Conservation (phyloP, 805 yeast species). For the Kuraishia molischiana region DNA sequence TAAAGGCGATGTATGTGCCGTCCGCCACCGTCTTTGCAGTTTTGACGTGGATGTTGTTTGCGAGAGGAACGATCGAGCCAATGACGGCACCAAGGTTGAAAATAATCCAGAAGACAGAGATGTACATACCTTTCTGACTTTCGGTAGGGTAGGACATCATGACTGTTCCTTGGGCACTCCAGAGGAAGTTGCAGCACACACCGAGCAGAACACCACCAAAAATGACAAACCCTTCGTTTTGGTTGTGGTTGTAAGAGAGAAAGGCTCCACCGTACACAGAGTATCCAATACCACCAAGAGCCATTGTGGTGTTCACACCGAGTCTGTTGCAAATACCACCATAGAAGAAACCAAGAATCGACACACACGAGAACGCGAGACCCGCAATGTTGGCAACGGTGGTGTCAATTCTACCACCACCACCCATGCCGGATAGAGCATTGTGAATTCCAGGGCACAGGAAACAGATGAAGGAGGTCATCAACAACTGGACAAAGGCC, state of each 20-base stretch:
- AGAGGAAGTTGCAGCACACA: slow-evolving; percentile 37
- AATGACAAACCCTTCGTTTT: slow-evolving; percentile 30
- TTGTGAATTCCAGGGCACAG: slow-evolving; percentile 41
- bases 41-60: slow-evolving; percentile 29
- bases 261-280: slow-evolving; percentile 40
- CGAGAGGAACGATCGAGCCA: slow-evolving; percentile 50
- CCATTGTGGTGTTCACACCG: slow-evolving; percentile 34
- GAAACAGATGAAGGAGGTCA: slow-evolving; percentile 31
- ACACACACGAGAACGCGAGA: slow-evolving; percentile 45
- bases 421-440: slow-evolving; percentile 41
- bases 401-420: slow-evolving; percentile 29
- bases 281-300: slow-evolving; percentile 47
- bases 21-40: slow-evolving; percentile 25
- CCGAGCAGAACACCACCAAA: slow-evolving; percentile 48
- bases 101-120: slow-evolving; percentile 50
- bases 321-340: slow-evolving; percentile 43
- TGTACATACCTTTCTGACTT: slow-evolving; percentile 37
- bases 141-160: slow-evolving; percentile 50
- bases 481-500: slow-evolving; percentile 21
- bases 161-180: slow-evolving; percentile 50
- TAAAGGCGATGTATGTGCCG: slow-evolving; percentile 45
- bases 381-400: slow-evolving; percentile 34
- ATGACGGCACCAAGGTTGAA: slow-evolving; percentile 56
- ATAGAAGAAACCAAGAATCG: slow-evolving; percentile 46
- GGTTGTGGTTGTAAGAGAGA: slow-evolving; percentile 31